Base-by-base conservation (phyloP, 2,329 filamentous ascomycete species). In the Trichoderma atrobrunneum region DNA sequence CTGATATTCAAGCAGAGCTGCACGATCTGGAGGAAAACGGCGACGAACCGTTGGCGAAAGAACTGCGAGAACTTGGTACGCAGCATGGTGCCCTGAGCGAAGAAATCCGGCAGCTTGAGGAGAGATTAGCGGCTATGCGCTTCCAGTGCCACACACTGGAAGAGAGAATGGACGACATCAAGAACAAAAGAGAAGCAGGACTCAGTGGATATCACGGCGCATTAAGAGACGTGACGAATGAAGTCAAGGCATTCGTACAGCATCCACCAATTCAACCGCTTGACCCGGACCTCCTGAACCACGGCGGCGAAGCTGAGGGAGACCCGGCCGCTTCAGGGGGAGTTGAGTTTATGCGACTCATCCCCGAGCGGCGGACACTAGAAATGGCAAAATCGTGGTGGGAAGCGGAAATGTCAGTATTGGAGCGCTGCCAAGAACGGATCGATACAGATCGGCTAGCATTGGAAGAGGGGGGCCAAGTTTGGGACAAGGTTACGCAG, bases 371-470 rank as follows among this genome's bases (percentile, higher is more conserved):
- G 21, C 85, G 92, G 61, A 94, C 92, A 0, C 78, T 91, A 1
- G 88, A 88, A 16, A 91, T 94, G 90, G 92, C 92, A 0, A 88
- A 85, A 72, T 86, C 90, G 16, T 92, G 92, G 86, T 94, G 91
- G 89, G 85, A 88, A 69, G 86, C 87, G 7, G 91, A 94, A 75
- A 83, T 90, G 2, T 81, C 81, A 1, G 81, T 87, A 0, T 82
- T 92, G 3, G 82, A 89, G 64, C 82, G 83, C 59, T 87, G 87
- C 72, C 88, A 87, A 74, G 77, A 81, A 10, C 85, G 87, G 30
- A 87, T 91, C 1, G 85, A 90, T 34, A 85, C 84, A 60, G 92
- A 95, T 74, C 86, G 86, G 21, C 80, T 84, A 4, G 92, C 92
- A 1, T 84, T 95, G 11, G 87, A 91, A 26, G 88, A 92, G 74